These are phyloP conservation scores for Rhodotorula graminis DNA, from an alignment of 768 basidiomycete genomes.

Conservation along the genomic window DNA sequence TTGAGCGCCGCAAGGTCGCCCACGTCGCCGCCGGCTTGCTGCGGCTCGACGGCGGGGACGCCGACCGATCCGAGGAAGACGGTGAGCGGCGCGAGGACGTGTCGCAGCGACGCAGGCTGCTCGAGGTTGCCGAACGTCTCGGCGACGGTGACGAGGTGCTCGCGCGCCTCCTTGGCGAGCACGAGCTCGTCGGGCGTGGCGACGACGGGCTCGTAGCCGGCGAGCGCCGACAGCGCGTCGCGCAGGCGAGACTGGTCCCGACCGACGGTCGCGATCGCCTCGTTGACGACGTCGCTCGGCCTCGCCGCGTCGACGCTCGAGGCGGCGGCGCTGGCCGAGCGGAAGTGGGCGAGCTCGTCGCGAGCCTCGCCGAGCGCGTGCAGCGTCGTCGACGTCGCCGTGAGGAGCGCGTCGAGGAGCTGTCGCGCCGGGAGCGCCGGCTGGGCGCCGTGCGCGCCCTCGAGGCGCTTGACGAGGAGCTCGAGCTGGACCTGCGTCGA, in stretches of 20 bases:
- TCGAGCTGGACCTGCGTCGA: constrained; percentile 9
- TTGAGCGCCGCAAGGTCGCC: constrained; percentile 13
- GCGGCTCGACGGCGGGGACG: neutral
- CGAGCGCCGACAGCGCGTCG: constrained; percentile 1
- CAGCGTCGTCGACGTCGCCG: constrained; percentile 6
- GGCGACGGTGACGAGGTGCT: constrained; percentile 10
- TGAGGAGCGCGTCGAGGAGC: constrained; percentile 5
- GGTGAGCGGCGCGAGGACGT: constrained; percentile 21
- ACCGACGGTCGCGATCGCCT: neutral
- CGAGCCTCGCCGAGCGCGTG: constrained; percentile 23
- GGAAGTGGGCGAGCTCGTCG: constrained; percentile 21
- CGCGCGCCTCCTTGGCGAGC: neutral
- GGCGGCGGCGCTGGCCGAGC: constrained; percentile 12
- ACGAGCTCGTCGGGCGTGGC: constrained; percentile 9
- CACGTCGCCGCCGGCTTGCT: fast-evolving
- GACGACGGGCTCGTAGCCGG: constrained; percentile 11
- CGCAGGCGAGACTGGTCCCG: constrained; percentile 21
- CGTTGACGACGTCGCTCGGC: neutral
- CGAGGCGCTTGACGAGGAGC: constrained; percentile 18
- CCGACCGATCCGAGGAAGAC: constrained; percentile 11
- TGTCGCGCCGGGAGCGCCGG: neutral
- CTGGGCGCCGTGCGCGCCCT: neutral
- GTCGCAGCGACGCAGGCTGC: constrained; percentile 8
- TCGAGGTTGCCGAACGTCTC: neutral
- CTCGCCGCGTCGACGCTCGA: neutral